Evolutionary conservation across 495 filamentous ascomycete species (phyloP).

Genomic region (Trichoderma parareesei): DNA sequence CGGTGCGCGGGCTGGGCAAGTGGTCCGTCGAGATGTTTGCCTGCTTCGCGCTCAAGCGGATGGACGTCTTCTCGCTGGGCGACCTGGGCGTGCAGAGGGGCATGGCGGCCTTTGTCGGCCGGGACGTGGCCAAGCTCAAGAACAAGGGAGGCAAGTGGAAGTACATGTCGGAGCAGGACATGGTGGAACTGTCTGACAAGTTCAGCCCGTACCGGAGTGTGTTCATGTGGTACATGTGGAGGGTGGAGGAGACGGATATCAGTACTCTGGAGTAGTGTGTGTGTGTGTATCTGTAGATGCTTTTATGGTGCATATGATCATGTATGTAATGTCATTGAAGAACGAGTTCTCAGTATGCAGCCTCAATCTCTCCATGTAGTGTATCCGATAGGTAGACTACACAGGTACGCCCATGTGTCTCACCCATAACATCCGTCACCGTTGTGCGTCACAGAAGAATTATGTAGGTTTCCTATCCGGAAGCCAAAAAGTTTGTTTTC

Average conservation of each 20-base stretch:
- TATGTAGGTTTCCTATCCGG: neutral
- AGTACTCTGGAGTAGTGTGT: constrained; percentile 46
- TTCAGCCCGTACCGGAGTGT: constrained; percentile 75
- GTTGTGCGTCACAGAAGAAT: neutral
- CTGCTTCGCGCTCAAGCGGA: constrained; percentile 80
- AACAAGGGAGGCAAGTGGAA: constrained; percentile 87
- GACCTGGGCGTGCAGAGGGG: constrained; percentile 94
- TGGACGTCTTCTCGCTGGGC: constrained; percentile 87
- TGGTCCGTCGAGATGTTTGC: constrained; percentile 99
- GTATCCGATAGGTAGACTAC: no score
- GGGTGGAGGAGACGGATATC: constrained; percentile 67
- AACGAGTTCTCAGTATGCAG: no score
- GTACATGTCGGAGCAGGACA: constrained; percentile 90
- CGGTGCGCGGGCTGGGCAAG: constrained; percentile 74
- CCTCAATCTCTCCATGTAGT: no score
- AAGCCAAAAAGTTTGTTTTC: neutral
- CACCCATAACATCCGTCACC: no score
- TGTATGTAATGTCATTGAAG: no score
- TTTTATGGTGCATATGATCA: no score
- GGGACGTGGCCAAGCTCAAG: constrained; percentile 78
- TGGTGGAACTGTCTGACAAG: constrained; percentile 70
- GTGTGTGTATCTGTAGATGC: no score
- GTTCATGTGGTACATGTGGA: constrained; percentile 84
- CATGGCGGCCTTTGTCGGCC: constrained; percentile 80
- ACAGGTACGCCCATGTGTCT: no score